phyloP scores from a whole-genome alignment of 1,284 basidiomycete species.

The Anthracocystis panici-leucophaei region DNA sequence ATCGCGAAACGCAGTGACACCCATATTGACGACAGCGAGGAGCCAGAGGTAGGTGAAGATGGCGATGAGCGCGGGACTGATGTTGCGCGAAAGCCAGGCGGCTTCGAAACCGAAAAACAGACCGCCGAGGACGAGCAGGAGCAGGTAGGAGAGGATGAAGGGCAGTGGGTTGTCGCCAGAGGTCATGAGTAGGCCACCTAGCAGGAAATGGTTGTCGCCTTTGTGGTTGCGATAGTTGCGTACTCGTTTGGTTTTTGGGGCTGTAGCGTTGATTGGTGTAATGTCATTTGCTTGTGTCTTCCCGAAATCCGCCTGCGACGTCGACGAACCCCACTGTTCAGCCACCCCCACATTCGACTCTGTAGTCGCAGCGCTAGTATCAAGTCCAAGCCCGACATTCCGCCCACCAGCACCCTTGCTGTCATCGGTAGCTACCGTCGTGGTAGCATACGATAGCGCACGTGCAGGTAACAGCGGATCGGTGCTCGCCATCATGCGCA shows the following conservation, averaged over 20 bases:
- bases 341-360: neutral
- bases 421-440: neutral
- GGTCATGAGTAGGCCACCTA: conserved; percentile 58
- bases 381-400: conserved; percentile 16
- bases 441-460: conserved; percentile 9
- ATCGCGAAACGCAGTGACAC: conserved; percentile 62
- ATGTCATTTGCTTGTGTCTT: neutral
- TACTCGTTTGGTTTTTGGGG: conserved; percentile 11
- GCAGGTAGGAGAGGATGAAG: conserved; percentile 48
- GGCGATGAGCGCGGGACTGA: conserved; percentile 57
- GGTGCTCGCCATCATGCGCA: conserved; percentile 44
- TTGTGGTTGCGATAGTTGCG: conserved; percentile 51
- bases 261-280: neutral
- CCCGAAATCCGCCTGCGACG: neutral
- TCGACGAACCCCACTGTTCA: conserved; percentile 9
- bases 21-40: conserved; percentile 56
- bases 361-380: neutral
- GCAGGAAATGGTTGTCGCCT: conserved; percentile 60
- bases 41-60: conserved; percentile 60
- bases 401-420: neutral
- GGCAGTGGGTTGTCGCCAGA: conserved; percentile 59
- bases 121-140: conserved; percentile 55
- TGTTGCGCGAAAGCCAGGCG: conserved; percentile 47
- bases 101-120: conserved; percentile 65
- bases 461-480: conserved; percentile 33